Percentiles rank a stretch among this genome's conserved stretches.
These are phyloP conservation scores for Cladosporium sp. DNA, from an alignment of 2,329 filamentous ascomycete genomes.

Conservation along the genomic window DNA sequence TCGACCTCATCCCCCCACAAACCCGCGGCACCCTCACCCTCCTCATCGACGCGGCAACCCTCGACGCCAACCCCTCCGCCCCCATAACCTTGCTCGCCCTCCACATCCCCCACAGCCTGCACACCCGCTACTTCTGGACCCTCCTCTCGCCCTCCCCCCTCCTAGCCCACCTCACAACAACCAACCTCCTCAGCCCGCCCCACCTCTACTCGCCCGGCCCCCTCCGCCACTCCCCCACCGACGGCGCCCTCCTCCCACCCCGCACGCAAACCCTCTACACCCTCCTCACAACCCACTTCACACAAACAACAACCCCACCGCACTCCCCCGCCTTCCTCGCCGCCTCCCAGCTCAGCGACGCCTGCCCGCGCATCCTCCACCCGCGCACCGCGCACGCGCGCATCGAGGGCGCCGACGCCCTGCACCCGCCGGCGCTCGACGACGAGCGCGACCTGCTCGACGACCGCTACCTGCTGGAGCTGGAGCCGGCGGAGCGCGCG, in stretches of 20 bases:
- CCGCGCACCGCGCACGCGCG: constrained; percentile 13
- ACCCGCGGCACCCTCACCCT: constrained; percentile 14
- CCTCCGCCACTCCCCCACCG: not conserved
- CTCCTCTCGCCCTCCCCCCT: constrained; percentile 5
- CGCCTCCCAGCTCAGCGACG: constrained; percentile 16
- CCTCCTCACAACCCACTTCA: constrained; percentile 17
- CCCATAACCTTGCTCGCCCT: constrained; percentile 18
- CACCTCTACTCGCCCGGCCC: not conserved
- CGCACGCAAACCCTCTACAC: constrained; percentile 15
- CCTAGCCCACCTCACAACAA: constrained; percentile 10
- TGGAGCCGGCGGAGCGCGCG: constrained; percentile 17
- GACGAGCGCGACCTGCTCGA: constrained; percentile 6
- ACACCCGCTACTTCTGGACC: constrained; percentile 22
- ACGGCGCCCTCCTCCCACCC: not conserved
- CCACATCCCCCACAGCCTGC: constrained; percentile 14
- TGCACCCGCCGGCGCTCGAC: constrained; percentile 4
- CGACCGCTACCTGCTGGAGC: constrained; percentile 19
- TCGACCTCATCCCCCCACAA: constrained; percentile 12
- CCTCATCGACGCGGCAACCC: constrained; percentile 15
- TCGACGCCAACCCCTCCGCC: constrained; percentile 1
- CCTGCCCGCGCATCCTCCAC: constrained; percentile 10
- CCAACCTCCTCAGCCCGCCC: not conserved
- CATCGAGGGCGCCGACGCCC: constrained; percentile 5
- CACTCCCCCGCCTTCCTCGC: constrained; percentile 18
- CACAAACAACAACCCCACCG: constrained; percentile 13